Base-by-base conservation (phyloP, 768 basidiomycete species). In the Boletus coccyginus region DNA sequence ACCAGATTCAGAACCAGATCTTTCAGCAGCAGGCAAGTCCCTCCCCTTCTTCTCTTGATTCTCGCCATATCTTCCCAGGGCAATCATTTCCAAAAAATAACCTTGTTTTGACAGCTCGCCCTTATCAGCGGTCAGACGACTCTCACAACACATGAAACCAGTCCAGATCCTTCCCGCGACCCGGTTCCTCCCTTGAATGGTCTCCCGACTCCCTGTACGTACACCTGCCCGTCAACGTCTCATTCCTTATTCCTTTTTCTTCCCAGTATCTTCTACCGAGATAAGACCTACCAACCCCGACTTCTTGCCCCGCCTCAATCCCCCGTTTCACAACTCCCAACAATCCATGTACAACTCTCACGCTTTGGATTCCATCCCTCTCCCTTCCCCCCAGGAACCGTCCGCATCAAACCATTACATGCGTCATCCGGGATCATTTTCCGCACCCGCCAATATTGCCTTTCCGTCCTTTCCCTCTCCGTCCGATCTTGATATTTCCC, bases 1-100 rank as follows among this genome's bases (percentile, higher is more conserved):
- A 87, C 56, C 88, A 92, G 74, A 89, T 92, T 55, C 90, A 94
- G 68, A 85, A 86, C 55, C 88, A 92, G 76, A 89, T 92, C 57
- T 90, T 93, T 56, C 92, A 94, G 65, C 92, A 94, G 67, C 92
- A 94, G 85, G 92, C 88, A 54, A 58, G 82, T 67, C 49, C 47
- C 10, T 33, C 43, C 32, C 44, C 41, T 21, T 46, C 54, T 46
- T 46, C 54, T 46, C 49, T 52, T 40, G 46, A 50, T 56, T 57
- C 41, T 12, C 32, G 17, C 16, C 35, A 5, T 31, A 32, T 5
- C n/a, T 46, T 41, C 46, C 44, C 17, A 2, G 32, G 53, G 13
- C 50, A 52, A 58, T 59, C 48, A 52, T 44, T 31, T n/a, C 36
- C 42, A 36, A 56, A 56, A 56, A 46, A 49, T 62, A 51, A 61